Evolutionary conservation across 1,139 yeast genomes (phyloP), one percentile per base, ranked within the genome.

Genomic region (Meyerozyma sp.): DNA sequence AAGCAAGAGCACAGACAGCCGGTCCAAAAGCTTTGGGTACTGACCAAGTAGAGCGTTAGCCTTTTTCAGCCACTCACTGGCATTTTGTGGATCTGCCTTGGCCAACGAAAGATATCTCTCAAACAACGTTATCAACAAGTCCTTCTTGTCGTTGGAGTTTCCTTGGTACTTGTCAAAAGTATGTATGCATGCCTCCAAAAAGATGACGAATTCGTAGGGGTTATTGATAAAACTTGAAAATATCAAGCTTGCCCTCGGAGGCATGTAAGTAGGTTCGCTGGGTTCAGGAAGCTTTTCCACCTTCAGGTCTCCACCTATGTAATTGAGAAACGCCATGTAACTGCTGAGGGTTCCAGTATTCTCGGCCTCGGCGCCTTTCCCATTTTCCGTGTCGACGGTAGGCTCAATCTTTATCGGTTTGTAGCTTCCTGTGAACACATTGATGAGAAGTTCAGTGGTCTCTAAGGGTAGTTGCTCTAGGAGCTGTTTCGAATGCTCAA

Each of bases 151-250:
- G 49, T 77, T 76, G 16, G 69, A 68, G 46, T 81, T 77, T 0
- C 94, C 95, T 47, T 85, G 93, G 56, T 81, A 86, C 48, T 73
- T 76, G 47, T 85, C 91, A 58, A 87, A 87, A 8, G 87, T 76
- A 52, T 84, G 89, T 14, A 90, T 67, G 55, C 97, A 89, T 0
- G 98, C 97, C 58, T 93, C 98, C 44, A 93, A 65, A 52, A 94
- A 91, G n/a, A 88, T 86, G 16, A 91, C 95, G 72, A 93, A 91
- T 56, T 91, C 94, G 56, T 83, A 79, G 0, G 95, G 90, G 57
- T 86, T 89, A 54, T 84, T 80, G 13, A 87, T 80, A 60, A 93
- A 94, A 2, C 95, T 81, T 1, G 95, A 82, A 58, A 90, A 94
- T 2, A 93, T 87, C 36, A 93, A 70, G 43, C 91, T 77, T 3